Conservation (phyloP, 2,329 filamentous ascomycete genomes). For the Ophiostoma quercus region DNA sequence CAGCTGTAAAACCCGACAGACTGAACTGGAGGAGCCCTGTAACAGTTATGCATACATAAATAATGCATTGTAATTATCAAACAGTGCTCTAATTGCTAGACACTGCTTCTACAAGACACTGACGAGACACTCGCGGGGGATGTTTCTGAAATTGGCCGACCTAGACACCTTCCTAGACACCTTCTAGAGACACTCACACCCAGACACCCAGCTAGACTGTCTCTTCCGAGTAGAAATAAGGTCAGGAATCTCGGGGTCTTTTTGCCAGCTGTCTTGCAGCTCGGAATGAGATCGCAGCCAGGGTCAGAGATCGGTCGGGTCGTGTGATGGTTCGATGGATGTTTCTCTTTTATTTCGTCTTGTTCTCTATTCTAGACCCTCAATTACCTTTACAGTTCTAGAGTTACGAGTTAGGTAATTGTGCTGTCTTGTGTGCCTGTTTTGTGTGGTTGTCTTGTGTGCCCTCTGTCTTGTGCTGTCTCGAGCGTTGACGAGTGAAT, state of each 20-base stretch:
- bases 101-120: neutral
- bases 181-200: neutral
- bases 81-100: neutral
- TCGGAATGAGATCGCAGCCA: constrained; percentile 7
- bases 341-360: neutral
- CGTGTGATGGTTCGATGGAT: neutral
- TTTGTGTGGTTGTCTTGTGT: neutral
- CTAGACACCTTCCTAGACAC: neutral
- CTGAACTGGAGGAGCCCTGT: neutral
- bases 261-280: neutral
- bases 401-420: too few relatives aligned
- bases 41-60: neutral
- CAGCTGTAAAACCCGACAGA: neutral
- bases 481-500: neutral
- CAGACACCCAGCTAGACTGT: neutral
- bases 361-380: neutral
- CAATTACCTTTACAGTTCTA: neutral
- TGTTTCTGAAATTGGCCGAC: constrained; percentile 15
- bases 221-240: neutral
- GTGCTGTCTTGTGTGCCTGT: neutral
- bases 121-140: neutral
- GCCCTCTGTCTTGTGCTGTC: constrained; percentile 1
- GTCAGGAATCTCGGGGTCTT: neutral
- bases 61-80: neutral
- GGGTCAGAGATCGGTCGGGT: neutral